phyloP scores from a whole-genome alignment of 148 eudicot species.

The Rhododendron ferrugineum region DNA sequence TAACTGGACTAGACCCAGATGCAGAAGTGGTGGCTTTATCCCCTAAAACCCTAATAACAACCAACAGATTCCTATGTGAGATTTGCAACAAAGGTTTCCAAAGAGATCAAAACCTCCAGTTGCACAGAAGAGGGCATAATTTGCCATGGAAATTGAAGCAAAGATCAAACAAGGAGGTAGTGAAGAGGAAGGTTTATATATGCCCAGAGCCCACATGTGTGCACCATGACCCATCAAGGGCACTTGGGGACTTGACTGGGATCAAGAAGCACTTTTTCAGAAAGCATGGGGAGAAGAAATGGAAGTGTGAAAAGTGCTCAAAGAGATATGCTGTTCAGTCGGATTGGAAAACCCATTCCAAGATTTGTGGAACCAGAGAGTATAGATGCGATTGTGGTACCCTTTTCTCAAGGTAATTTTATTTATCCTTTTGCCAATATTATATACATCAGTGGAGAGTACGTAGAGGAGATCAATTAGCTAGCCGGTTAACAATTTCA shows the following conservation, averaged over 20 bases:
- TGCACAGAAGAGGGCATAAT: constrained; percentile 75
- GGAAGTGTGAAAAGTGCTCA: constrained; percentile 75
- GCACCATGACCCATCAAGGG: constrained; percentile 68
- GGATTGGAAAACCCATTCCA: constrained; percentile 84
- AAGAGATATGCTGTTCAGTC: constrained; percentile 77
- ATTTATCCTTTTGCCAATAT: no score
- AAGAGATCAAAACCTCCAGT: constrained; percentile 70
- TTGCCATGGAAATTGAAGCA: constrained; percentile 84
- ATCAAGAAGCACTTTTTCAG: constrained; percentile 66
- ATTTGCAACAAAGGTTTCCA: constrained; percentile 72
- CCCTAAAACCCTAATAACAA: constrained; percentile 53
- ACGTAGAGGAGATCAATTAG: no score
- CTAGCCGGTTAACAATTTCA: no score
- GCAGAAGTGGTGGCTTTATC: constrained; percentile 73
- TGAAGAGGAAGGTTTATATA: constrained; percentile 61
- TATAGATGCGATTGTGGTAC: constrained; percentile 77
- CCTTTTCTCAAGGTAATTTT: constrained; percentile 56
- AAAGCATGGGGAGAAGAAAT: constrained; percentile 73
- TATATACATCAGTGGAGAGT: no score
- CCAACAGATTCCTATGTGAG: constrained; percentile 62
- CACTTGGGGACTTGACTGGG: constrained; percentile 74
- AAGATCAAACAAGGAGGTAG: constrained; percentile 37
- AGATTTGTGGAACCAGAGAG: constrained; percentile 75
- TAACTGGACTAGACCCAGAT: constrained; percentile 39
- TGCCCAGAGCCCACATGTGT: constrained; percentile 72